Evolutionary conservation across 1,284 basidiomycete genomes (phyloP).

Genomic region (Exsudoporus floridanus): DNA sequence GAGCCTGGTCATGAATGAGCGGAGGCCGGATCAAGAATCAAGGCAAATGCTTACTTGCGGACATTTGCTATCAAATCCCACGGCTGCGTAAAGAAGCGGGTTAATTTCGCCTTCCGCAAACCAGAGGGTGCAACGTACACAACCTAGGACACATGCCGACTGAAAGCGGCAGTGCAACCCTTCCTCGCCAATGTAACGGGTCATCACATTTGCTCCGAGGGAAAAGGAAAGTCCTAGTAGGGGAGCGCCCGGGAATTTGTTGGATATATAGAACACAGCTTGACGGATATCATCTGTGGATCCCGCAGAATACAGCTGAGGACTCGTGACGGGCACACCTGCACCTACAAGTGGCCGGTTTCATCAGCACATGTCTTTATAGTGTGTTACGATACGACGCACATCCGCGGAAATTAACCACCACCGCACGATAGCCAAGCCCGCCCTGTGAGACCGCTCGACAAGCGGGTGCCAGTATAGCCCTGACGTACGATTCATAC

Average conservation of each 20-base stretch:
- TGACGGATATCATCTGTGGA: conserved; percentile 85
- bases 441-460: conserved; percentile 72
- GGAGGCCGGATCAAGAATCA: conserved; percentile 15
- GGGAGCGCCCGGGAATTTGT: conserved; percentile 76
- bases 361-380: conserved; percentile 11
- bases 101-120: conserved; percentile 14
- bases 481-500: conserved; percentile 86
- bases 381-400: conserved; percentile 32
- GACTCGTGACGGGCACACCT: conserved; percentile 76
- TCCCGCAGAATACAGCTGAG: conserved; percentile 84
- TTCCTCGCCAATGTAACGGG: conserved; percentile 90
- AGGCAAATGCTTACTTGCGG: conserved; percentile 43
- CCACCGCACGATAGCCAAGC: conserved; percentile 83
- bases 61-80: conserved; percentile 73
- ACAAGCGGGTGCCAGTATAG: conserved; percentile 72
- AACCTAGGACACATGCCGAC: conserved; percentile 78
- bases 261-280: conserved; percentile 75
- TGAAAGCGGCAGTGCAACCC: conserved; percentile 74
- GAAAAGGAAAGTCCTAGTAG: conserved; percentile 91
- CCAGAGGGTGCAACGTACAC: conserved; percentile 49
- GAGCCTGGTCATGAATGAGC: conserved; percentile 45
- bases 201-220: conserved; percentile 89
- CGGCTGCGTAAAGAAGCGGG: conserved; percentile 48
- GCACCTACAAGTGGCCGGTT: conserved; percentile 53
- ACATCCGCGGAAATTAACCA: conserved; percentile 94